Percentiles rank a stretch among this genome's conserved stretches.
phyloP scores from a whole-genome alignment of 495 filamentous ascomycete genomes.

The Aspergillus kassunensis region DNA sequence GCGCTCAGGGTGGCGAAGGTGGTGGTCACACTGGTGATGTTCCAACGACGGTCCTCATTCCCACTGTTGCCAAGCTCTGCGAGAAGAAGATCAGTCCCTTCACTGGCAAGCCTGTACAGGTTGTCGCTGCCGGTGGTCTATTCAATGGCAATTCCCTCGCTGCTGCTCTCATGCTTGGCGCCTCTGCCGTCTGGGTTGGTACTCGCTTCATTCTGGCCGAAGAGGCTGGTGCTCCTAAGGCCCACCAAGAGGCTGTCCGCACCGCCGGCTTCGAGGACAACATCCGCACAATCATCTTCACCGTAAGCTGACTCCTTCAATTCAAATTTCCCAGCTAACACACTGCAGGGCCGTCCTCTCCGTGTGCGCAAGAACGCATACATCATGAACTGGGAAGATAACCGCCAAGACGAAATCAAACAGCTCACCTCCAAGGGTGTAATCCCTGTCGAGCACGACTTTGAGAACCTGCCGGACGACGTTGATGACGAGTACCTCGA shows the following conservation, averaged over 20 bases:
- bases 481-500: slow-evolving; percentile 79
- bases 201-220: slow-evolving; percentile 92
- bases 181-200: slow-evolving; percentile 90
- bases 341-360: slow-evolving; percentile 72
- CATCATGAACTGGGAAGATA: slow-evolving; percentile 93
- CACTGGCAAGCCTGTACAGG: slow-evolving; percentile 80
- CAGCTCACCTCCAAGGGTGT: slow-evolving; percentile 80
- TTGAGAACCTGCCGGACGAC: slow-evolving; percentile 76
- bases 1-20: slow-evolving; percentile 88
- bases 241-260: slow-evolving; percentile 94
- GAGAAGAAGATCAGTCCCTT: slow-evolving; percentile 80
- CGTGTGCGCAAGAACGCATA: slow-evolving; percentile 91
- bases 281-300: slow-evolving; percentile 96
- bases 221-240: slow-evolving; percentile 88
- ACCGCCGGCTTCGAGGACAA: slow-evolving; percentile 93
- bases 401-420: slow-evolving; percentile 84
- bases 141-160: slow-evolving; percentile 90
- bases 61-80: slow-evolving; percentile 79
- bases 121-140: slow-evolving; percentile 90
- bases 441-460: slow-evolving; percentile 90
- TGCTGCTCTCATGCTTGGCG: slow-evolving; percentile 87
- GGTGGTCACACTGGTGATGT: slow-evolving; percentile 91
- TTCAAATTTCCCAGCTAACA: slow-evolving; percentile 17
- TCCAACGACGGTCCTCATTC: slow-evolving; percentile 83
- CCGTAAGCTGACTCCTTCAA: slow-evolving; percentile 41